phyloP scores from a whole-genome alignment of 108 stramenopile genomes.

The Nitzschia putrida region DNA sequence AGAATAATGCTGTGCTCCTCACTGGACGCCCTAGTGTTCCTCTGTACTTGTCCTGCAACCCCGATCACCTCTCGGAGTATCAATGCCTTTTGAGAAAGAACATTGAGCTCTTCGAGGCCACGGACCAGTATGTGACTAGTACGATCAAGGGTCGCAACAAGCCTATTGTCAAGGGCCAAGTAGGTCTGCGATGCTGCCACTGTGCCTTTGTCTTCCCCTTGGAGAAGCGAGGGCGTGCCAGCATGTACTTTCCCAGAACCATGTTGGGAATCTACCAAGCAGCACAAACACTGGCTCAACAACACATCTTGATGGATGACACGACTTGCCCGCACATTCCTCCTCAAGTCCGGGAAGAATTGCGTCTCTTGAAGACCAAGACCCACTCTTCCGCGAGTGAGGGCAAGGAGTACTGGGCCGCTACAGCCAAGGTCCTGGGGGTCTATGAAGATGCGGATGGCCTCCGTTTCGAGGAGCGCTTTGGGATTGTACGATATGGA shows the following conservation, averaged over 20 bases:
- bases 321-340: not conserved
- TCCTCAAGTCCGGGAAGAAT: conserved; percentile 2
- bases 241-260: conserved; percentile 30
- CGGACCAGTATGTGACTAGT: conserved; percentile 8
- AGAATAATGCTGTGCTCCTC: not conserved
- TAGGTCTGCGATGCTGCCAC: conserved; percentile 49
- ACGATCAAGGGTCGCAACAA: conserved; percentile 33
- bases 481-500: conserved; percentile 1
- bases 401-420: conserved; percentile 30
- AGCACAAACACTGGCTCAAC: conserved; percentile 40
- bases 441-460: conserved; percentile 29
- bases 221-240: conserved; percentile 19
- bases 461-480: conserved; percentile 31
- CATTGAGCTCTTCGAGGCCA: conserved; percentile 55
- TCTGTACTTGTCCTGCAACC: conserved; percentile 40
- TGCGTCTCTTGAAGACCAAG: conserved; percentile 6
- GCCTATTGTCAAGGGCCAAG: conserved; percentile 39
- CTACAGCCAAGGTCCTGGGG: conserved; percentile 18
- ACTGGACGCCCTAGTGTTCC: conserved; percentile 26
- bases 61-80: conserved; percentile 37
- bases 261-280: conserved; percentile 44
- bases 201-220: conserved; percentile 21
- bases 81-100: conserved; percentile 46
- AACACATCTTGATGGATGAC: conserved; percentile 29
- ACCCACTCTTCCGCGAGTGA: conserved; percentile 8